phyloP scores from a whole-genome alignment of 306 rosid species.

The Trifolium fragiferum region DNA sequence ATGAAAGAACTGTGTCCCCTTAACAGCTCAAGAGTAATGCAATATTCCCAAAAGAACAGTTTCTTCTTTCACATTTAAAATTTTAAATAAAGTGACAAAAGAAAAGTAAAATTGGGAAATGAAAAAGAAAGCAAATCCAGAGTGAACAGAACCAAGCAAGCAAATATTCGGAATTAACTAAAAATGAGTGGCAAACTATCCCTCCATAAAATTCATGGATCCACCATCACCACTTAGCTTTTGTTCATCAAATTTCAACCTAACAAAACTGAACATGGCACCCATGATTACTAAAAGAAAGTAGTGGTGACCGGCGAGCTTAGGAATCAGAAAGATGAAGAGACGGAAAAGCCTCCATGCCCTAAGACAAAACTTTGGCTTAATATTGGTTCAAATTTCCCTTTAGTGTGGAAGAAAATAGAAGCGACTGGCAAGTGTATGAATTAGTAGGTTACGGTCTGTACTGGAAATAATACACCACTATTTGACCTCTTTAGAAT shows the following conservation, averaged over 20 bases:
- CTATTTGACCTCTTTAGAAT: not conserved
- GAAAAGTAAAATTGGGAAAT: not conserved
- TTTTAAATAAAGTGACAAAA: not conserved
- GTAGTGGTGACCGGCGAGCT: not conserved
- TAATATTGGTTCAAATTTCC: not conserved
- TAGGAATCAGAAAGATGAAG: not conserved
- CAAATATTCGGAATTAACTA: not conserved
- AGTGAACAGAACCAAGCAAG: not conserved
- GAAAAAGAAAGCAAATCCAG: not conserved
- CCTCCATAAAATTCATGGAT: slow-evolving; percentile 6
- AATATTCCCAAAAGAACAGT: not conserved
- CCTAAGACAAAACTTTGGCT: not conserved
- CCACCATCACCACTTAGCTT: not conserved
- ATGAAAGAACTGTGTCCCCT: not conserved
- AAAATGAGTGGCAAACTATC: not conserved
- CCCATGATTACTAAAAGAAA: not conserved
- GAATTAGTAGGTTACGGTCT: not conserved
- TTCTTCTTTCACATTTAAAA: not conserved
- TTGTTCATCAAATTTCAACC: slow-evolving; percentile 1
- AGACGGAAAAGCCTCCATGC: not conserved
- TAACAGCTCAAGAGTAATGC: not conserved
- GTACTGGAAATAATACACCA: not conserved
- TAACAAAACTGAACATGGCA: not conserved
- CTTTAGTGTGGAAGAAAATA: not conserved
- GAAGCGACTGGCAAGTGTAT: not conserved